Conservation (phyloP, 495 filamentous ascomycete species). For the Lindgomyces ingoldianus region DNA sequence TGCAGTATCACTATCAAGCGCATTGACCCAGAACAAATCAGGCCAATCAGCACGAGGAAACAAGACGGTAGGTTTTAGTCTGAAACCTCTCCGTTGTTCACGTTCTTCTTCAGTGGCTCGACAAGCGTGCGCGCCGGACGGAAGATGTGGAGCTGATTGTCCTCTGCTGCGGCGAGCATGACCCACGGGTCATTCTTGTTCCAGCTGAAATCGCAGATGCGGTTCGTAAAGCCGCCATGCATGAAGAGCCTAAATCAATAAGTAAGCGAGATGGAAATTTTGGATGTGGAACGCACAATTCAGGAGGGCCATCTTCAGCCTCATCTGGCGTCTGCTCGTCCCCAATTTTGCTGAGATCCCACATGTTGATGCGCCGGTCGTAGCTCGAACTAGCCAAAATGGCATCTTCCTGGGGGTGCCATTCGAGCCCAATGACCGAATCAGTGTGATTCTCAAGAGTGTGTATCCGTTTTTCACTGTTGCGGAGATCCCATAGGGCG, state of each 20-base stretch:
- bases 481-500: conserved; percentile 91
- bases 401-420: conserved; percentile 86
- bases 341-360: conserved; percentile 87
- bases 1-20: neutral
- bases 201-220: conserved; percentile 95
- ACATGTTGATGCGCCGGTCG: conserved; percentile 91
- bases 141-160: conserved; percentile 97
- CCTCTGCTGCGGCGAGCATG: conserved; percentile 89
- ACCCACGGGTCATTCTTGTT: conserved; percentile 96
- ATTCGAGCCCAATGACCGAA: conserved; percentile 84
- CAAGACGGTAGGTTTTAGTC: conserved; percentile 10
- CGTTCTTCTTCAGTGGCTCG: conserved; percentile 25
- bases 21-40: neutral
- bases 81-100: conserved; percentile 32
- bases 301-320: conserved; percentile 92
- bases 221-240: conserved; percentile 98
- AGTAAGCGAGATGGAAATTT: neutral
- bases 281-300: conserved; percentile 66
- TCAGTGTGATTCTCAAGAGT: conserved; percentile 81
- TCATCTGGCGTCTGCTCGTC: conserved; percentile 95
- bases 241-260: conserved; percentile 63
- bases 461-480: conserved; percentile 82
- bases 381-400: conserved; percentile 89
- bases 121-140: conserved; percentile 71
- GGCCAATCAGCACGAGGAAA: neutral